These are phyloP conservation scores for Phytophthora meadii DNA, from an alignment of 352 stramenopile genomes.

Conservation along the genomic window DNA sequence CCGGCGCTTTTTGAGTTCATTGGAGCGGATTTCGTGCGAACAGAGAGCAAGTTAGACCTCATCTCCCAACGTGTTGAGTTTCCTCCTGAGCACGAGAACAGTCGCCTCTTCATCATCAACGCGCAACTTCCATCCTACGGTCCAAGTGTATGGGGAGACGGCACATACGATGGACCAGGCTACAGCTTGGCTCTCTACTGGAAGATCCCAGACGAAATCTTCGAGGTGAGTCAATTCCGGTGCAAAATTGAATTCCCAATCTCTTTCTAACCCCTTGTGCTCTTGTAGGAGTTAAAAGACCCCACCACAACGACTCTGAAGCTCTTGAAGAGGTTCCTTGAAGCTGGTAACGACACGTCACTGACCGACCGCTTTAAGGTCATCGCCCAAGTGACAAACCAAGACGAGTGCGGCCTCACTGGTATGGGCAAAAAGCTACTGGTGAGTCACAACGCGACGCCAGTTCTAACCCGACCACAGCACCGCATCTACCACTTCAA, in stretches of 20 bases:
- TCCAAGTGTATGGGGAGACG: slow-evolving; percentile 77
- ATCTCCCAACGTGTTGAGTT: slow-evolving; percentile 80
- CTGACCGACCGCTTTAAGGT: slow-evolving; percentile 88
- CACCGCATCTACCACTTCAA: slow-evolving; percentile 86
- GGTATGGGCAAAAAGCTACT: slow-evolving; percentile 83
- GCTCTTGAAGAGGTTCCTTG: slow-evolving; percentile 77
- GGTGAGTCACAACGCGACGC: slow-evolving; percentile 81
- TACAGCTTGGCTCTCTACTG: slow-evolving; percentile 85
- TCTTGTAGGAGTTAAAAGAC: slow-evolving; percentile 59
- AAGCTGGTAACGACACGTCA: slow-evolving; percentile 65
- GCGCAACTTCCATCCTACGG: slow-evolving; percentile 79
- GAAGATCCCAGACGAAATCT: slow-evolving; percentile 72
- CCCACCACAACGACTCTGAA: slow-evolving; percentile 62
- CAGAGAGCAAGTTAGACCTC: slow-evolving; percentile 73
- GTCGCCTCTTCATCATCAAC: slow-evolving; percentile 85
- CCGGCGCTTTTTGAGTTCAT: slow-evolving; percentile 82
- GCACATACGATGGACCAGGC: slow-evolving; percentile 66
- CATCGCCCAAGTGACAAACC: slow-evolving; percentile 86
- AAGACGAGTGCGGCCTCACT: slow-evolving; percentile 82
- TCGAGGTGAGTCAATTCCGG: slow-evolving; percentile 43
- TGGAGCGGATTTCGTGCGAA: slow-evolving; percentile 75
- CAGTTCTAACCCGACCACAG: slow-evolving; percentile 84
- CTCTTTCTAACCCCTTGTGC: not conserved
- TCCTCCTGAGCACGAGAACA: slow-evolving; percentile 54
- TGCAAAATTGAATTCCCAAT: not conserved